Percentiles rank a stretch among this genome's conserved stretches.
phyloP scores from a whole-genome alignment of 768 basidiomycete genomes.

The Brasilioporus rufonigricans region DNA sequence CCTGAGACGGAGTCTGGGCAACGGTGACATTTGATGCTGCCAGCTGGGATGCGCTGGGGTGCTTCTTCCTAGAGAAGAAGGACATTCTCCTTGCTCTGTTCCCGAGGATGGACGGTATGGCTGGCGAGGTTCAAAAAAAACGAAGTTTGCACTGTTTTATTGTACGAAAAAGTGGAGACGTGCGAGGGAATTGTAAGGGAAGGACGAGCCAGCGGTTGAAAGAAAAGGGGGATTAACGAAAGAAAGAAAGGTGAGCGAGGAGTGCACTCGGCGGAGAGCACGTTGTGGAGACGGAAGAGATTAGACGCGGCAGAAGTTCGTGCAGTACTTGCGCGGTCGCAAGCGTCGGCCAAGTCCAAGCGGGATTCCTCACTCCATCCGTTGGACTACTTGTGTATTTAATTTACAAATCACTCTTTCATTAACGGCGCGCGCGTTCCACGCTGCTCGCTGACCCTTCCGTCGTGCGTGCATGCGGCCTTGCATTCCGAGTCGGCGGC shows the following conservation, averaged over 20 bases:
- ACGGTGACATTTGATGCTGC: constrained; percentile 49
- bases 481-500: not conserved
- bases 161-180: constrained; percentile 8
- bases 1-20: constrained; percentile 64
- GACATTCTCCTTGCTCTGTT: constrained; percentile 76
- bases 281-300: constrained; percentile 18
- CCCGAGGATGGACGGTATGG: constrained; percentile 69
- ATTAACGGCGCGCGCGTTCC: constrained; percentile 9
- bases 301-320: constrained; percentile 9
- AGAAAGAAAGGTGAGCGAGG: not conserved
- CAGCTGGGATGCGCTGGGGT: constrained; percentile 48
- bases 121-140: constrained; percentile 33
- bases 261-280: constrained; percentile 8
- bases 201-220: constrained; percentile 26
- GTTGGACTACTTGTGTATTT: not conserved
- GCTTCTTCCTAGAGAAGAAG: constrained; percentile 91
- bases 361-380: not conserved
- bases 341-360: constrained; percentile 1
- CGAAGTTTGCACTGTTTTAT: constrained; percentile 10
- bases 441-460: constrained; percentile 10
- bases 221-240: constrained; percentile 10
- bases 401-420: not conserved
- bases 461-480: constrained; percentile 8
- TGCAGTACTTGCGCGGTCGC: constrained; percentile 4
- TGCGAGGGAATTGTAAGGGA: constrained; percentile 3